These are phyloP conservation scores for Mediolabrus comicus DNA, from an alignment of 108 stramenopile species.

Conservation along the genomic window DNA sequence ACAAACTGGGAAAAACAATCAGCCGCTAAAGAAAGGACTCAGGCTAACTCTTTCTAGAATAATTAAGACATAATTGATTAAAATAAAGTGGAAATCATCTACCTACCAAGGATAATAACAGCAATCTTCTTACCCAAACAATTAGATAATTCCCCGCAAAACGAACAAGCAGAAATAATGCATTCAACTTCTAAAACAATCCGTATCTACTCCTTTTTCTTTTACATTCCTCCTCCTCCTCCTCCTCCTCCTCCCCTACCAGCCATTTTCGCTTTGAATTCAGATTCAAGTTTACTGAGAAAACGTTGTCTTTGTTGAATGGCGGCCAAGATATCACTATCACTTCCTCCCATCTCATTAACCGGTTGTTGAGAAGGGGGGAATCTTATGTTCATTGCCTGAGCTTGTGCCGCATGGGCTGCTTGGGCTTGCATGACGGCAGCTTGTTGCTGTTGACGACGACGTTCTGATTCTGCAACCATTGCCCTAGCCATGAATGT, in stretches of 20 bases:
- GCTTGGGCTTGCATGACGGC: not conserved
- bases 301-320: not conserved
- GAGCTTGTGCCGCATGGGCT: not conserved
- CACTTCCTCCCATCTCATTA: not conserved
- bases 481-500: not conserved
- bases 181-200: too few relatives aligned
- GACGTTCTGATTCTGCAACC: not conserved
- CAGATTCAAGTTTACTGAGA: not conserved
- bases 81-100: too few relatives aligned
- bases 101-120: too few relatives aligned
- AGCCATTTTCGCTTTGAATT: not conserved
- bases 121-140: too few relatives aligned
- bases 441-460: not conserved
- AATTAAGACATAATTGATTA: too few relatives aligned
- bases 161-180: too few relatives aligned
- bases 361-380: too few relatives aligned
- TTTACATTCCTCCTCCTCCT: not conserved
- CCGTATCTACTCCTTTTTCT: too few relatives aligned
- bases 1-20: too few relatives aligned
- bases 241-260: not conserved
- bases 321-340: not conserved
- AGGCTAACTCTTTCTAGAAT: too few relatives aligned
- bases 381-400: not conserved
- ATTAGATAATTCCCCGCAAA: too few relatives aligned
- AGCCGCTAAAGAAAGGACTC: too few relatives aligned